Conservation (phyloP, 345 rosid species). For the Pelargonium nanum region DNA sequence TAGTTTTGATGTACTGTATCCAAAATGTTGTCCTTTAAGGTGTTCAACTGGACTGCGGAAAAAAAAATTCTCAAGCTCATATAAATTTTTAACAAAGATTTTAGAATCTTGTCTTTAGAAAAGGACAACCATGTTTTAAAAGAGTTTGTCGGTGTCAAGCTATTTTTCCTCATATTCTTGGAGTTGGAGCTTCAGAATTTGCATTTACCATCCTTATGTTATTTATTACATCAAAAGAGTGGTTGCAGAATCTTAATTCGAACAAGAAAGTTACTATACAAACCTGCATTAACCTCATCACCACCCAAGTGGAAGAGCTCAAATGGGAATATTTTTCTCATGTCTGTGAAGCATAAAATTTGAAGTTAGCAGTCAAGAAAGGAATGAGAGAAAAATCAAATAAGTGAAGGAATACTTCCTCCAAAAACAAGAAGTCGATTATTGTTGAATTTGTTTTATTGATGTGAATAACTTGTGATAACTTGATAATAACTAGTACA, state of each 20-base stretch:
- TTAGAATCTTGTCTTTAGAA: background rate
- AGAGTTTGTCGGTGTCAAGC: no score
- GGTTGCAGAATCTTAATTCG: background rate
- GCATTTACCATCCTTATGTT: background rate
- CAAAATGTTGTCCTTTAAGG: background rate
- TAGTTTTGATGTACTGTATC: background rate
- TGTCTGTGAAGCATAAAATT: conserved; percentile 29
- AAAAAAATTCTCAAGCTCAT: no score
- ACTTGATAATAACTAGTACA: no score
- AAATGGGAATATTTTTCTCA: conserved; percentile 87
- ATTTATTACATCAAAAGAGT: background rate
- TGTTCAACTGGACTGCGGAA: background rate
- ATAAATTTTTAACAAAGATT: background rate
- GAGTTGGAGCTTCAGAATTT: background rate
- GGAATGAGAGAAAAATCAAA: no score
- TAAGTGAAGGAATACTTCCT: no score
- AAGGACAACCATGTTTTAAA: background rate
- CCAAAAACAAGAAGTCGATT: no score
- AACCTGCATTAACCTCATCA: conserved; percentile 90
- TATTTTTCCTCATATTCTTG: background rate
- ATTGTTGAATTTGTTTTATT: no score
- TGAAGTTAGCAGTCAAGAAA: no score
- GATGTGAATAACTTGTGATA: no score
- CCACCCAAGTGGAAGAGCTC: conserved; percentile 98
- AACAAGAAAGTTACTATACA: conserved; percentile 14